phyloP scores from a whole-genome alignment of 176 grass and related monocot species.

The Thalia dealbata region DNA sequence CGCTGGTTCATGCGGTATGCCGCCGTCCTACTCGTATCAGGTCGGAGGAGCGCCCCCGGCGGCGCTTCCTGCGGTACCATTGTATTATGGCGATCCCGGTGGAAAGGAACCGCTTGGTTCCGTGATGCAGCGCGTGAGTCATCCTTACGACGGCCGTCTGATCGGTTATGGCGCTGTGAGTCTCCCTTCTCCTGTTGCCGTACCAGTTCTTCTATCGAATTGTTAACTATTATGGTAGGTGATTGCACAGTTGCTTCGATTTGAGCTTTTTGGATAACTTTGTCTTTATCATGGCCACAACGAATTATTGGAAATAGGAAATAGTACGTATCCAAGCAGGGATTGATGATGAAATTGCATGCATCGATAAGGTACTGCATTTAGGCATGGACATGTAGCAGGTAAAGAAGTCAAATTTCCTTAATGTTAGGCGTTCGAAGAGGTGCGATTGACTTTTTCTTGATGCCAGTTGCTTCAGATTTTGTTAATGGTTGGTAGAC shows the following conservation, averaged over 20 bases:
- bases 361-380: too few species aligned
- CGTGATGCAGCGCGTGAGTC: not conserved
- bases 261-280: too few species aligned
- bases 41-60: not conserved
- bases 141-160: not conserved
- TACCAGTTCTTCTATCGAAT: not conserved
- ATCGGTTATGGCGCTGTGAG: not conserved
- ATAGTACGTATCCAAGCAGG: too few species aligned
- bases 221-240: not conserved
- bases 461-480: too few species aligned
- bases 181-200: not conserved
- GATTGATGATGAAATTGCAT: too few species aligned
- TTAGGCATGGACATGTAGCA: not conserved
- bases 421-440: too few species aligned
- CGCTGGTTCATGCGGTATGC: too few species aligned
- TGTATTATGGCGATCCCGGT: not conserved
- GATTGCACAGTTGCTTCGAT: too few species aligned
- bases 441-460: too few species aligned
- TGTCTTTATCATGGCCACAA: too few species aligned
- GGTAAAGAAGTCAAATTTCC: not conserved
- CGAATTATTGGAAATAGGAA: too few species aligned
- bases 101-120: not conserved
- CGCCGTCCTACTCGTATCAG: not conserved
- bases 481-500: too few species aligned
- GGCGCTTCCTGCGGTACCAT: not conserved